Base-by-base conservation (phyloP, 192 early-diverging fungal genomes). In the Backusella tuberculispora region DNA sequence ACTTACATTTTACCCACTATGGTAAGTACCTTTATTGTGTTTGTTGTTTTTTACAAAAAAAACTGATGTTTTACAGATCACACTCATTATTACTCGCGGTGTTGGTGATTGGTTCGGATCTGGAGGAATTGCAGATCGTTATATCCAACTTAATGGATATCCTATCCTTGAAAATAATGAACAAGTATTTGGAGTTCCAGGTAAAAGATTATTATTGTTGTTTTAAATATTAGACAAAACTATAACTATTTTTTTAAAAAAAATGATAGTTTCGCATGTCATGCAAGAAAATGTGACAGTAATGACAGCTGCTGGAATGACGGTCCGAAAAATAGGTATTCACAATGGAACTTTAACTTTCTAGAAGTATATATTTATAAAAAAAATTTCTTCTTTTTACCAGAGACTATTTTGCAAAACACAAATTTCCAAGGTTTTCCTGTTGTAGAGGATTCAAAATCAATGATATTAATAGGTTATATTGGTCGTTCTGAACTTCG, bases 1-100 rank as follows among this genome's bases (percentile, higher is more conserved):
- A 96, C 94, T 56, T 99, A 99, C 76, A 94, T 98, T 42, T 74
- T 98, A 41, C 97, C 97, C 2, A 95, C 92, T 38, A 96, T 95
- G 95, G 91, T 77, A 89, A n/a, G 63, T 65, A 2, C 37, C n/a
- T 38, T 47, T 9, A 50, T 45, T 15, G 15, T 47, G 78, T n/a
- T 71, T 65, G 46, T 50, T 29, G 38, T 45, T 74, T 5, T 72
- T 50, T 14, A 38, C 67, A 65, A 17, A 63, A 46, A 37, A 34
- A 7, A 14, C 3, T 14, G 10, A 14, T 10, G 46, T 5, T 17
- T 6, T 45, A 66, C 68, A 85, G 83, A 91, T 95, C 70, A 90
- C 90, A 29, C 84, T 95, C 19, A 90, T 95, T 88, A 88, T 93
- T 8, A 92, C 92, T 9, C 89, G 91, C 46, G 83, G 90, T 43